Conservation (phyloP, 306 rosid species). For the Corylus avellana region DNA sequence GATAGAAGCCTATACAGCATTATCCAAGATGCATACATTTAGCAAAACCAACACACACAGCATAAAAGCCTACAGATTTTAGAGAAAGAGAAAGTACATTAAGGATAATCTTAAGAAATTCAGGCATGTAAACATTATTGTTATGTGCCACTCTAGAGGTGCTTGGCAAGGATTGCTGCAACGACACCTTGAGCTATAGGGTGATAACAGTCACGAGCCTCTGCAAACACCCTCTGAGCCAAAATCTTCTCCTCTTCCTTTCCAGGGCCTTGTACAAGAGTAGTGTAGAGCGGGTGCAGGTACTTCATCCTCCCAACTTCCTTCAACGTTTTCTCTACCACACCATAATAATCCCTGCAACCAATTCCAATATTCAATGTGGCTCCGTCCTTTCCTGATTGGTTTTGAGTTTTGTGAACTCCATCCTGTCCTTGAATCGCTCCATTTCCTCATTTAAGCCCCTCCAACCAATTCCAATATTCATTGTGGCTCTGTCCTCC, state of each 20-base stretch:
- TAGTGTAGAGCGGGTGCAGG: slow-evolving; percentile 80
- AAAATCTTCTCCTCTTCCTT: slow-evolving; percentile 83
- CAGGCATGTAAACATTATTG: slow-evolving; percentile 9
- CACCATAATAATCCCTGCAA: too few relatives aligned
- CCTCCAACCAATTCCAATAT: slow-evolving; percentile 88
- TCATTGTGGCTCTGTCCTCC: slow-evolving; percentile 67
- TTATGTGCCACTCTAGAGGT: slow-evolving; percentile 35
- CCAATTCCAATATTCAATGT: too few relatives aligned
- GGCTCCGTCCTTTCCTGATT: slow-evolving; percentile 90
- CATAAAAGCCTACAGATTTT: slow-evolving; percentile 16
- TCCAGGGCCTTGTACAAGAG: slow-evolving; percentile 71
- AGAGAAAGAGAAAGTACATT: background rate
- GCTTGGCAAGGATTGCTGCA: slow-evolving; percentile 69
- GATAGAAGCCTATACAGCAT: background rate
- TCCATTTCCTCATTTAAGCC: slow-evolving; percentile 70
- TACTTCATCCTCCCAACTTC: slow-evolving; percentile 87
- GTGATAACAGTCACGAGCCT: slow-evolving; percentile 80
- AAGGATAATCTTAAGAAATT: slow-evolving; percentile 4
- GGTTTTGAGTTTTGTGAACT: slow-evolving; percentile 78
- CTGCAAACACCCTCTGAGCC: slow-evolving; percentile 72
- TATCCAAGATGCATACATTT: slow-evolving; percentile 4
- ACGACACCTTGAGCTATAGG: slow-evolving; percentile 89
- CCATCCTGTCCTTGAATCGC: slow-evolving; percentile 89
- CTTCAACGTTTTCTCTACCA: slow-evolving; percentile 53
- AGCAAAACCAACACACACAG: background rate